Percentiles rank a stretch among this genome's conserved stretches.
These are phyloP conservation scores for Pelargonium fulgidum DNA, from an alignment of 441 rosid species.

Conservation along the genomic window DNA sequence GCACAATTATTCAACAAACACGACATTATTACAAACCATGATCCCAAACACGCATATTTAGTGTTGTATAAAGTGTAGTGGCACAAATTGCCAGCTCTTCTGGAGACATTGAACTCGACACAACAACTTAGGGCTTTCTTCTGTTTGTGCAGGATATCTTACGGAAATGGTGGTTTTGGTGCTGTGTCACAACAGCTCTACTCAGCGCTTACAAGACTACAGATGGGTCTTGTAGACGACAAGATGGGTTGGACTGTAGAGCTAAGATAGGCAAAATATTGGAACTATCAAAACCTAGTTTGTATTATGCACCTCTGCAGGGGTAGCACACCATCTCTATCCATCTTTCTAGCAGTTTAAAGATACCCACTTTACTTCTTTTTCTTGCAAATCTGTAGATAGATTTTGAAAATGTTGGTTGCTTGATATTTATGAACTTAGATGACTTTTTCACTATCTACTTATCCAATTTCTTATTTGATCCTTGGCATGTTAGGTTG, in stretches of 20 bases:
- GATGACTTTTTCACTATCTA: not conserved
- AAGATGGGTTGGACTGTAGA: slow-evolving; percentile 80
- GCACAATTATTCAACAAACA: too few relatives aligned
- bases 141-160: slow-evolving; percentile 43
- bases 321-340: not conserved
- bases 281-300: not conserved
- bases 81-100: not conserved
- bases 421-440: not conserved
- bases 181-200: slow-evolving; percentile 54
- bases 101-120: not conserved
- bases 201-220: slow-evolving; percentile 66
- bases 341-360: slow-evolving; percentile 1
- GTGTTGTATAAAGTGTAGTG: too few relatives aligned
- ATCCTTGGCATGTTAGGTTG: not conserved
- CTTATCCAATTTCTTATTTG: not conserved
- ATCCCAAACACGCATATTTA: too few relatives aligned
- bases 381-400: slow-evolving; percentile 8
- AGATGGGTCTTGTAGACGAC: slow-evolving; percentile 85
- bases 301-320: slow-evolving; percentile 9
- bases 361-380: slow-evolving; percentile 11
- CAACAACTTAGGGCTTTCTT: not conserved
- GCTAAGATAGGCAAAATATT: slow-evolving; percentile 34
- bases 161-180: slow-evolving; percentile 61
- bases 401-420: not conserved
- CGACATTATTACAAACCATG: too few relatives aligned